Conservation (phyloP, 805 yeast genomes). For the Wickerhamiella parazyma region DNA sequence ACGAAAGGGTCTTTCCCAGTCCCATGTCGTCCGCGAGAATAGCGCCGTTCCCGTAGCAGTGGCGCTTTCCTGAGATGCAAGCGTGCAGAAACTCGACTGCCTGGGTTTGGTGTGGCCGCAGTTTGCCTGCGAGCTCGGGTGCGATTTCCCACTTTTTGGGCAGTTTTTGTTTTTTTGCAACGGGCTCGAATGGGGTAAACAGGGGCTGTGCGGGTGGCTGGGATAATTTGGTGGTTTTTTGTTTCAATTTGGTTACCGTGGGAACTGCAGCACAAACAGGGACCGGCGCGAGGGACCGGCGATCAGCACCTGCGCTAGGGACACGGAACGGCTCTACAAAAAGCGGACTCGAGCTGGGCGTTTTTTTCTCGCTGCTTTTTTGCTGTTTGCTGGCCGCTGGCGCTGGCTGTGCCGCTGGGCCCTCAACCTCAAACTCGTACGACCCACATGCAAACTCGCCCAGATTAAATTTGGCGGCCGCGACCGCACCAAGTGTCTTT, state of each 20-base stretch:
- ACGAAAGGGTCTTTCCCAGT: slow-evolving; percentile 75
- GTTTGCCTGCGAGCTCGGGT: slow-evolving; percentile 12
- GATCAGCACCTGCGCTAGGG: no score
- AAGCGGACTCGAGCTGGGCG: no score
- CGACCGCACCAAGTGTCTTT: slow-evolving; percentile 22
- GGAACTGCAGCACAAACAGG: no score
- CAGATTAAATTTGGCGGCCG: slow-evolving; percentile 21
- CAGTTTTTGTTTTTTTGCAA: no score
- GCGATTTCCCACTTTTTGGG: background rate
- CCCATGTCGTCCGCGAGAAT: slow-evolving; percentile 97
- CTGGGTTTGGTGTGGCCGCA: slow-evolving; percentile 79
- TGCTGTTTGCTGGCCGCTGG: no score
- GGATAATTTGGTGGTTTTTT: no score
- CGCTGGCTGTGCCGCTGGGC: background rate
- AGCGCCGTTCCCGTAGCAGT: slow-evolving; percentile 47
- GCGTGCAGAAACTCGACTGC: slow-evolving; percentile 75
- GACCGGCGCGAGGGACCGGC: no score
- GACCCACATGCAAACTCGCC: slow-evolving; percentile 37
- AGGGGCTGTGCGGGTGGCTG: no score
- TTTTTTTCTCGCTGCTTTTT: no score
- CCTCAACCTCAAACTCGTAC: slow-evolving; percentile 7
- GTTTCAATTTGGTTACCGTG: no score
- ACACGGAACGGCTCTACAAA: no score
- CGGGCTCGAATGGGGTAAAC: no score
- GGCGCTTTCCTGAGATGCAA: slow-evolving; percentile 60